These are phyloP conservation scores for Ramichloridium luteum DNA, from an alignment of 2,329 filamentous ascomycete genomes.

Conservation along the genomic window DNA sequence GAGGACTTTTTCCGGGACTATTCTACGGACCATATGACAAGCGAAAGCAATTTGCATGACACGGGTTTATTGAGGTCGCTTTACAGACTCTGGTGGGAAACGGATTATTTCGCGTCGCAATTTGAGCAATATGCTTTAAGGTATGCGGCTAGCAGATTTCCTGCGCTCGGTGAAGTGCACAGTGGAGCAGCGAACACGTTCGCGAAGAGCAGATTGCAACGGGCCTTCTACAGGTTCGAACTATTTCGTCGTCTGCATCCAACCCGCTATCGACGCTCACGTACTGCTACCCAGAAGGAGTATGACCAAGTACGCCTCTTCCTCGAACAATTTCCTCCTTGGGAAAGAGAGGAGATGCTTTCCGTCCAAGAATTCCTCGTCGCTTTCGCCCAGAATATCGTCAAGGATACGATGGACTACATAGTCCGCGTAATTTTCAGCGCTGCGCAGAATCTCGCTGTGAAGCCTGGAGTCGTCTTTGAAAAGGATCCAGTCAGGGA, in stretches of 20 bases:
- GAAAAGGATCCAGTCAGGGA: neutral
- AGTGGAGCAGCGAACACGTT: no score
- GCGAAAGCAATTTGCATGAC: no score
- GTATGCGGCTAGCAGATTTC: no score
- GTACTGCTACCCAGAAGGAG: no score
- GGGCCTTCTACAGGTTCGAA: neutral
- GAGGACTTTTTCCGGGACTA: no score
- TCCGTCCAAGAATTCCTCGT: slow-evolving; percentile 2
- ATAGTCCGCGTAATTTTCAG: neutral
- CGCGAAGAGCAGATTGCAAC: slow-evolving; percentile 1
- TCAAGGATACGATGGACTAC: neutral
- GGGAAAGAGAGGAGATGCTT: slow-evolving; percentile 3
- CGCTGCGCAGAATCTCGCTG: neutral
- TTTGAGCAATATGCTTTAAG: no score
- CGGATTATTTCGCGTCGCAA: neutral
- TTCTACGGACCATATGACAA: no score
- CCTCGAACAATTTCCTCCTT: neutral
- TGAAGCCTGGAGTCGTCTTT: neutral
- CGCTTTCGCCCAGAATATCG: neutral
- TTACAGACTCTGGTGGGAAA: slow-evolving; percentile 1
- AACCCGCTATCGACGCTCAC: no score
- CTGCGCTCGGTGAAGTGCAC: no score
- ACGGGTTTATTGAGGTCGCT: neutral
- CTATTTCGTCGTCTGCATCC: neutral
- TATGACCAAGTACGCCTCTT: neutral